These are phyloP conservation scores for Mollisiaceae sp. DNA, from an alignment of 2,329 filamentous ascomycete genomes.

Conservation along the genomic window DNA sequence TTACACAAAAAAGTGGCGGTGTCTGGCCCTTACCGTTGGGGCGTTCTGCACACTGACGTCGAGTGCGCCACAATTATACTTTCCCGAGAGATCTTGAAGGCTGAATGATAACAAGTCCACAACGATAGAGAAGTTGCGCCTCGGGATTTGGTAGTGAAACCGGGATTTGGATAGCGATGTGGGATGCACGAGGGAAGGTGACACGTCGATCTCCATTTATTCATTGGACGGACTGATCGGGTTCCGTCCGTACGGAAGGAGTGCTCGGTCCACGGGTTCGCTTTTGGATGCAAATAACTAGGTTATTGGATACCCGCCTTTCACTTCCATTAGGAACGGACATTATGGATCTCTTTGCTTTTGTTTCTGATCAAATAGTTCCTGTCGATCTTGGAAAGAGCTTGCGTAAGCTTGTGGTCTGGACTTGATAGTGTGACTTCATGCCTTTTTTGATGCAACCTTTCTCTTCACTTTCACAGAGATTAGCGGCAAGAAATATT, in stretches of 20 bases:
- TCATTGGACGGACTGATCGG: not conserved
- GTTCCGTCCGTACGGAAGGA: not conserved
- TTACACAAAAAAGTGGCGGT: too few relatives aligned
- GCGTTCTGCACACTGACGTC: not conserved
- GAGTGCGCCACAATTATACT: not conserved
- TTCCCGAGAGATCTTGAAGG: not conserved
- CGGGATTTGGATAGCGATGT: not conserved
- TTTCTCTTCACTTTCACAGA: not conserved
- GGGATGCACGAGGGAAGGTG: not conserved
- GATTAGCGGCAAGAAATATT: not conserved
- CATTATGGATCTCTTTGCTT: not conserved
- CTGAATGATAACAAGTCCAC: constrained; percentile 6
- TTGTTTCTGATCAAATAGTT: not conserved
- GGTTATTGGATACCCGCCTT: not conserved
- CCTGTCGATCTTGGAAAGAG: not conserved
- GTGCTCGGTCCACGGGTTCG: not conserved
- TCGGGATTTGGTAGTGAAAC: constrained; percentile 2
- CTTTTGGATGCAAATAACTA: not conserved
- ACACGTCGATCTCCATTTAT: not conserved
- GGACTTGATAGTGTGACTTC: not conserved
- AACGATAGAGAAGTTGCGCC: not conserved
- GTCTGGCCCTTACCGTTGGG: not conserved
- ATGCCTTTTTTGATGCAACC: not conserved
- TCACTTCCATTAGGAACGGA: too few relatives aligned
- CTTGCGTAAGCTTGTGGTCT: not conserved